These are phyloP conservation scores for Helotiales sp. DNA, from an alignment of 2,329 filamentous ascomycete species.

Conservation along the genomic window DNA sequence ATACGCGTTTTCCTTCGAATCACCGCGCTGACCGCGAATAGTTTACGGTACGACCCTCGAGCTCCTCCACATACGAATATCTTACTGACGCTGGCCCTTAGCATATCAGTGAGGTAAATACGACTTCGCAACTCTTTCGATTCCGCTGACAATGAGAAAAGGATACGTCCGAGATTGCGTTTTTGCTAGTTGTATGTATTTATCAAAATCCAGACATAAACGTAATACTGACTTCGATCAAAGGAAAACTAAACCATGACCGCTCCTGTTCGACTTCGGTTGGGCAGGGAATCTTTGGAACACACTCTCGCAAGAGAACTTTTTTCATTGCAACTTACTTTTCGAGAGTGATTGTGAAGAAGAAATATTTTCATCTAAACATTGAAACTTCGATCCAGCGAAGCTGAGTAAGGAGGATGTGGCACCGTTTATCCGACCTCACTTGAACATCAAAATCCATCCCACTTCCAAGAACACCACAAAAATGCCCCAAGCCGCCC, in stretches of 20 bases:
- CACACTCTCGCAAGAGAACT: constrained; percentile 39
- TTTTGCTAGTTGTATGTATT: constrained; percentile 70
- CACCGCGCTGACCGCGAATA: too few relatives aligned
- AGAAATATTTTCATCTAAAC: too few relatives aligned
- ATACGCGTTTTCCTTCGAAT: too few relatives aligned
- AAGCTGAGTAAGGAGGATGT: too few relatives aligned
- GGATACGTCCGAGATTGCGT: constrained; percentile 59
- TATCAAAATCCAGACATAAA: too few relatives aligned
- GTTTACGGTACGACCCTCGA: too few relatives aligned
- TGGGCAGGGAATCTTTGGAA: constrained; percentile 81
- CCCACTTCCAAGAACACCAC: background rate
- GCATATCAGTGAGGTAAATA: constrained; percentile 84
- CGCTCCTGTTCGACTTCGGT: constrained; percentile 68
- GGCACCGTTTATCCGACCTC: too few relatives aligned
- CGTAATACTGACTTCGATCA: constrained; percentile 66
- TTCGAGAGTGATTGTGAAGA: constrained; percentile 49
- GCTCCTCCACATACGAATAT: too few relatives aligned
- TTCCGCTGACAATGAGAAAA: too few relatives aligned
- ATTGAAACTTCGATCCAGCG: too few relatives aligned
- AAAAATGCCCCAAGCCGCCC: constrained; percentile 50
- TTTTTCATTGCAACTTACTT: constrained; percentile 54
- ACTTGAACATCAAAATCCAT: background rate
- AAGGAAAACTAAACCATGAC: constrained; percentile 60
- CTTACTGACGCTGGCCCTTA: too few relatives aligned
- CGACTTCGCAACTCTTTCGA: too few relatives aligned